These are phyloP conservation scores for Rhodotorula toruloides DNA, from an alignment of 768 basidiomycete species.

Conservation along the genomic window DNA sequence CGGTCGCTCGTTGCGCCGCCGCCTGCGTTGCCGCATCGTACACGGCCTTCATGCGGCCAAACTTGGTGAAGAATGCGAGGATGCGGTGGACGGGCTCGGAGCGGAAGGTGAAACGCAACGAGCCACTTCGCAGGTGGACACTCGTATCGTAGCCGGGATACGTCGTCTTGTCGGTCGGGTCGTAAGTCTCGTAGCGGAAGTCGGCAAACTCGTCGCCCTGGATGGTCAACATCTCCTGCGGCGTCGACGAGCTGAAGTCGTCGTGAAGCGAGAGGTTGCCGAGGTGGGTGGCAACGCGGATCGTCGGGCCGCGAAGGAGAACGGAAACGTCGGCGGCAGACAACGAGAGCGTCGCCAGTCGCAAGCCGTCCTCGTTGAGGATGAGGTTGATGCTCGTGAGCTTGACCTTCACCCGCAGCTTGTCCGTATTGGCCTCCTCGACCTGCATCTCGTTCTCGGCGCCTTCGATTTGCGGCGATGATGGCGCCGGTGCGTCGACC, in stretches of 20 bases:
- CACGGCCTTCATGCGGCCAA: slow-evolving; percentile 83
- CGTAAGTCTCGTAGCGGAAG: slow-evolving; percentile 87
- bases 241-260: slow-evolving; percentile 50
- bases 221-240: slow-evolving; percentile 80
- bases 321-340: slow-evolving; percentile 84
- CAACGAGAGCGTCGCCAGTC: slow-evolving; percentile 77
- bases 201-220: slow-evolving; percentile 91
- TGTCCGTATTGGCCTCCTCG: slow-evolving; percentile 48
- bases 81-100: slow-evolving; percentile 86
- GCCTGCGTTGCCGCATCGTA: slow-evolving; percentile 91
- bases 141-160: slow-evolving; percentile 78
- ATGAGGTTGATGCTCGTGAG: slow-evolving; percentile 59
- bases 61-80: slow-evolving; percentile 71
- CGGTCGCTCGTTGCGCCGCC: slow-evolving; percentile 85
- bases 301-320: slow-evolving; percentile 63
- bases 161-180: slow-evolving; percentile 60
- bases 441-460: not conserved
- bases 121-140: slow-evolving; percentile 75
- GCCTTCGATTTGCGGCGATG: slow-evolving; percentile 7
- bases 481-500: slow-evolving; percentile 17
- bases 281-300: slow-evolving; percentile 72
- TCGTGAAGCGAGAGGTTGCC: slow-evolving; percentile 79
- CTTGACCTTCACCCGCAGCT: slow-evolving; percentile 74
- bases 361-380: slow-evolving; percentile 64
- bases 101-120: slow-evolving; percentile 80